Evolutionary conservation across 768 basidiomycete genomes (phyloP), one percentile per base, ranked within the genome.

Genomic region (Rubroboletus pulcherrimus): DNA sequence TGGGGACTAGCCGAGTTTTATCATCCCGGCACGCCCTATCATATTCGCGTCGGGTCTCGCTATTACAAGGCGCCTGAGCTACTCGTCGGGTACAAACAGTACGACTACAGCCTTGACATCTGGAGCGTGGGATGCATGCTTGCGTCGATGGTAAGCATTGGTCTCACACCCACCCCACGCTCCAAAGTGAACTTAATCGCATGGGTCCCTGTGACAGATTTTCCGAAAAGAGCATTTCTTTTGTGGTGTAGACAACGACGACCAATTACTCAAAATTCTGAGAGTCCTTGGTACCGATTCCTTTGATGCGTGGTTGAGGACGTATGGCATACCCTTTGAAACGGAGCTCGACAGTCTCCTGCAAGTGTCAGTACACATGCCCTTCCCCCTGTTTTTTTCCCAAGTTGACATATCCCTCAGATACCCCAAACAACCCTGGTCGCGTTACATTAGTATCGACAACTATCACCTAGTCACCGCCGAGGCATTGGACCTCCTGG

Each of bases 1-100:
- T 89, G 87, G 87, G 87, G 87, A 34, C 69, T 89, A 52, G 87
- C 86, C 35, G 87, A 89, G 66, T 89, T 89, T 69, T 89, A 88
- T 66, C 85, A 87, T 62, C 81, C 85, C 2, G 78, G 78, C 45
- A 83, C 81, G 44, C 80, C 85, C 35, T 87, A 87, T 71, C 86
- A 88, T 64, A 84, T 88, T 55, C 79, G 87, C 31, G 87, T 88
- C 21, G 85, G 86, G 19, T 82, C 79, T 50, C 76, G 85, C 61
- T 87, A 87, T 69, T 89, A 85, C 77, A 87, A 89, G 67, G 85
- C 84, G 7, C 87, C 86, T 5, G 86, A 89, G 65, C 68, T 88
- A 39, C 73, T 88, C 43, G 85, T 88, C 55, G 84, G 85, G 59
- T 86, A 82, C 74, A 86, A 85, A 62, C 77, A 78, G 55, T 88